These are phyloP conservation scores for Botrytis sinoallii DNA, from an alignment of 2,329 filamentous ascomycete genomes.

Conservation along the genomic window DNA sequence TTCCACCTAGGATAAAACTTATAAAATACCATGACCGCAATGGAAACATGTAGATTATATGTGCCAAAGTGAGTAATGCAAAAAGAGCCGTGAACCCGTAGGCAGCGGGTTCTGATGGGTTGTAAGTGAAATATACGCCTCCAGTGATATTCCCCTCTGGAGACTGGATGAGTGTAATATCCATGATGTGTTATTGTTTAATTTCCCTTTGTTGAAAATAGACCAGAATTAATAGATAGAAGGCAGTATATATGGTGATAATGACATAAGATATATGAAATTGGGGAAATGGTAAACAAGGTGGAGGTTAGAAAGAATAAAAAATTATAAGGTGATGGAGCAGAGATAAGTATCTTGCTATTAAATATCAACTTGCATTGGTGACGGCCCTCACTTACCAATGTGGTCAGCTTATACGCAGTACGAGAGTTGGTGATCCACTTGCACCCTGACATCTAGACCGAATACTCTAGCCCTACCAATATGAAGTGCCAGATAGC, in stretches of 20 bases:
- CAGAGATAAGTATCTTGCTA: background rate
- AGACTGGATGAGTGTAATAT: background rate
- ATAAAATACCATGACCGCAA: conserved; percentile 25
- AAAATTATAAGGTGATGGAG: background rate
- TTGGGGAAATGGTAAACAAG: background rate
- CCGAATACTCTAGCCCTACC: background rate
- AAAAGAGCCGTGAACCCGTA: conserved; percentile 26
- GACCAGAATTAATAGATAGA: no score
- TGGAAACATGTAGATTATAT: conserved; percentile 25
- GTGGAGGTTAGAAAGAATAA: background rate
- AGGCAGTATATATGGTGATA: background rate
- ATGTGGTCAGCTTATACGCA: background rate
- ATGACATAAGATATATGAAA: background rate
- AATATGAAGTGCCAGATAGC: background rate
- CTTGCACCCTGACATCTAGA: background rate
- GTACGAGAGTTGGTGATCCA: background rate
- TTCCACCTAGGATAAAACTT: conserved; percentile 24
- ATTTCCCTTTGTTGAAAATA: no score
- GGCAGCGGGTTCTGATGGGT: conserved; percentile 21
- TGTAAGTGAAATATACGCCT: conserved; percentile 13
- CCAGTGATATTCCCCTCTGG: background rate
- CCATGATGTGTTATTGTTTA: background rate
- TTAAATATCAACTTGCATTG: background rate
- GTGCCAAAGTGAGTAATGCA: conserved; percentile 17
- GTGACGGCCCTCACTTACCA: background rate